These are phyloP conservation scores for Leptomonas pyrrhocoris DNA, from an alignment of 208 protist species.

Conservation along the genomic window DNA sequence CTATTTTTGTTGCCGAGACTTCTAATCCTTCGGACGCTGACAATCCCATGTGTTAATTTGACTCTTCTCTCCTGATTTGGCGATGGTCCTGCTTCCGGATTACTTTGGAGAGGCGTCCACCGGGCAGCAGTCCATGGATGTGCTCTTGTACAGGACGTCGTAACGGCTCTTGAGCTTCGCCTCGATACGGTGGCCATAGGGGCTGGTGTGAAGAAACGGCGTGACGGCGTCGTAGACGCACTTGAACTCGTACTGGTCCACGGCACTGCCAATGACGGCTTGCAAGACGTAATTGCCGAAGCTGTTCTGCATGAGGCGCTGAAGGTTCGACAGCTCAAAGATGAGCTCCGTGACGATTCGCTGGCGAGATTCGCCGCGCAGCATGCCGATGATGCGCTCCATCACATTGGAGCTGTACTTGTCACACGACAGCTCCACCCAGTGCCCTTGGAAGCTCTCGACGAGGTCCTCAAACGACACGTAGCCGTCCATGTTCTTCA, in stretches of 20 bases:
- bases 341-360: slow-evolving; percentile 70
- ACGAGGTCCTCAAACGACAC: slow-evolving; percentile 44
- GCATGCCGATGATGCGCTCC: slow-evolving; percentile 73
- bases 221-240: slow-evolving; percentile 46
- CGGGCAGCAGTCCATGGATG: not conserved
- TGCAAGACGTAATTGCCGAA: slow-evolving; percentile 91
- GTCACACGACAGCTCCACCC: slow-evolving; percentile 72
- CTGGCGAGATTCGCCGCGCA: slow-evolving; percentile 40
- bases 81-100: not conserved
- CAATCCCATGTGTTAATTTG: too few species aligned
- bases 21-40: too few species aligned
- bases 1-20: too few species aligned
- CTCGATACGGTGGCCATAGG: slow-evolving; percentile 80
- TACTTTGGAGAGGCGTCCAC: not conserved
- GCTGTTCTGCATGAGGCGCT: slow-evolving; percentile 73
- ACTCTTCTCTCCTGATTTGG: too few species aligned
- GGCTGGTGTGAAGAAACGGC: slow-evolving; percentile 61
- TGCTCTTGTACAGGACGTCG: slow-evolving; percentile 20
- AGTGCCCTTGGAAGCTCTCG: slow-evolving; percentile 58
- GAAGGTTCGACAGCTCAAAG: slow-evolving; percentile 52
- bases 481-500: slow-evolving; percentile 65
- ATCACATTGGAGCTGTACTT: slow-evolving; percentile 92
- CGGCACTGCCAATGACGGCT: slow-evolving; percentile 68
- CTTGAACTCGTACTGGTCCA: slow-evolving; percentile 52
- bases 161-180: slow-evolving; percentile 50